Evolutionary conservation across 305 asterid species (phyloP).

Genomic region (Fraxinus albicans): DNA sequence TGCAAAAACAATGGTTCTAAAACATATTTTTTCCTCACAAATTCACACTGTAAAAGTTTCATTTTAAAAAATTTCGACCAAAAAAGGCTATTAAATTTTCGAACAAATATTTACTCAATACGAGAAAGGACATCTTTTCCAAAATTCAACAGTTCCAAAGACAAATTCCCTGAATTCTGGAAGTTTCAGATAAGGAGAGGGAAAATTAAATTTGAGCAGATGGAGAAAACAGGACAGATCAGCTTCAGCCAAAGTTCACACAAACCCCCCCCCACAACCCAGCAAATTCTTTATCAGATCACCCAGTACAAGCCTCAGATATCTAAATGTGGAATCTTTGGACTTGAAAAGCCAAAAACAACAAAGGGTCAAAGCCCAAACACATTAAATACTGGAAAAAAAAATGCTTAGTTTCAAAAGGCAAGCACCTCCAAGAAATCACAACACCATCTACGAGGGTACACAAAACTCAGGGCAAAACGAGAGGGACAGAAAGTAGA

Average conservation of each 20-base stretch:
- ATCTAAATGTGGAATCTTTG: background rate
- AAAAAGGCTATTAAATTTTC: background rate
- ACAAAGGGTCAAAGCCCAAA: background rate
- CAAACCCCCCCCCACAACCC: background rate
- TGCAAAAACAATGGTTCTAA: background rate
- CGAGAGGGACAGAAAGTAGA: background rate
- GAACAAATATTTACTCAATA: background rate
- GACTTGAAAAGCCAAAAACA: background rate
- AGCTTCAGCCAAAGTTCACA: background rate
- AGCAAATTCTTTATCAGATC: background rate
- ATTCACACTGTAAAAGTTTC: background rate
- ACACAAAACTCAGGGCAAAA: background rate
- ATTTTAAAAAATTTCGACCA: background rate
- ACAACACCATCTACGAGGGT: background rate
- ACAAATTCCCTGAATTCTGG: background rate
- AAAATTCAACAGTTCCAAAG: background rate
- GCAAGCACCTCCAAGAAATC: background rate
- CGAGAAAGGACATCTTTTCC: background rate
- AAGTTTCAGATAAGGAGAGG: background rate
- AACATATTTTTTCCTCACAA: background rate
- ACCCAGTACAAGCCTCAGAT: background rate
- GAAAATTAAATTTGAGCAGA: background rate
- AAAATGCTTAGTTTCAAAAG: background rate
- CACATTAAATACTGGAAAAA: background rate
- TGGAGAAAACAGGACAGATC: background rate